Base-by-base conservation (phyloP, 108 stramenopile genomes). In the Chaetoceros tenuissimus region DNA sequence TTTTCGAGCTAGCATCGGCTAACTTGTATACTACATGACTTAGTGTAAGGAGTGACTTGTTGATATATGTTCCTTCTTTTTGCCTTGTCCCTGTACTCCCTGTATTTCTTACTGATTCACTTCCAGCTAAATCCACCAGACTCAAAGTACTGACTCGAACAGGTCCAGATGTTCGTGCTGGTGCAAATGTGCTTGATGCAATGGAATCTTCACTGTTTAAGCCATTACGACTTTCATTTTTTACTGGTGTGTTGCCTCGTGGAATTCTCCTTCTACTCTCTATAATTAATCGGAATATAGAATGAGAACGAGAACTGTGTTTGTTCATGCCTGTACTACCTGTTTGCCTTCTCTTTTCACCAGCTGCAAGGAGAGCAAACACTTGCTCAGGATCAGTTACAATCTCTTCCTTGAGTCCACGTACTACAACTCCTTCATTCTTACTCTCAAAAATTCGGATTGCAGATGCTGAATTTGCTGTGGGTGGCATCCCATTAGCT, bases 41-140 rank as follows among this genome's bases (percentile, higher is more conserved):
- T 29, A 99, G 73, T 2, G 96, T 84, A 63, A 97, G 86, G 20
- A 99, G 84, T 20, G 85, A 85, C 59, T 95, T 87, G 77, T 99
- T 99, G 63, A 99, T 99, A 64, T 95, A 95, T 29, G 95, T 94
- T 2, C 96, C 97, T 70, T 99, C 98, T 67, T 91, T 86, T 48
- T 80, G 84, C 31, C 98, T 85, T 8, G 71, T 74, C 3, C 92
- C 86, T 23, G 75, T 79, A 10, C 82, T 76, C 5, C 92, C 92
- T 21, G 82, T 87, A 22, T 79, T 57, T 44, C 76, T 73, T 7
- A 94, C 87, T 1, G 82, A 85, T 53, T 94, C 92, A 43, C 77
- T 79, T 34, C 92, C 92, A 1, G 92, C 88, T 65, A 94, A 68
- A 69, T 94, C 92, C 10, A 90, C 88, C 66, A 89, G 61, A 18